Percentiles rank a stretch among this genome's conserved stretches.
phyloP scores from a whole-genome alignment of 345 rosid genomes.

The Gossypium mustelinum region DNA sequence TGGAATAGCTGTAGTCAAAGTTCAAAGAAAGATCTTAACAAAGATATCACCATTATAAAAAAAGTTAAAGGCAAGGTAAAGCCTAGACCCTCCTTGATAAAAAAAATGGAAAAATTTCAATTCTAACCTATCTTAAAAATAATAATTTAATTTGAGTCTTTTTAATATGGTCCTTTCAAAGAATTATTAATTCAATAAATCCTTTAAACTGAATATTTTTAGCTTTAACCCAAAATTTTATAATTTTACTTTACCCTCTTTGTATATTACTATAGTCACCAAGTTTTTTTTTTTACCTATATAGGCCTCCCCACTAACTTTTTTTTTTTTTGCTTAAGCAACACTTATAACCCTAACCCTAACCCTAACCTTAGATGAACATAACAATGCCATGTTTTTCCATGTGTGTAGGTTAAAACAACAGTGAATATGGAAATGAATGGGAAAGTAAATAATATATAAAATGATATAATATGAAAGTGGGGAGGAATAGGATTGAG shows the following conservation, averaged over 20 bases:
- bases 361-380: conserved; percentile 9
- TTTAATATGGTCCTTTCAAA: too few relatives aligned
- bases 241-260: not conserved
- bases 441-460: not conserved
- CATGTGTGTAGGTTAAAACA: conserved; percentile 13
- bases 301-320: too few relatives aligned
- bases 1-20: not conserved
- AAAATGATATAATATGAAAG: not conserved
- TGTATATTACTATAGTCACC: not conserved
- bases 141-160: too few relatives aligned
- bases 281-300: not conserved
- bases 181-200: too few relatives aligned
- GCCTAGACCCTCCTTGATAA: too few relatives aligned
- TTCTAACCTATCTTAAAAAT: too few relatives aligned
- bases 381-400: conserved; percentile 24
- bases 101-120: too few relatives aligned
- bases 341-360: conserved; percentile 17
- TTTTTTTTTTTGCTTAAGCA: conserved; percentile 17
- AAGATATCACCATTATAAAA: not conserved
- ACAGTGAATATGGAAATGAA: too few relatives aligned
- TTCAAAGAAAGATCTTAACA: not conserved
- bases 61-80: too few relatives aligned
- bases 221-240: too few relatives aligned
- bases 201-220: too few relatives aligned
- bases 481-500: not conserved